Conservation (phyloP, 306 rosid species). For the Cicer bijugum region DNA sequence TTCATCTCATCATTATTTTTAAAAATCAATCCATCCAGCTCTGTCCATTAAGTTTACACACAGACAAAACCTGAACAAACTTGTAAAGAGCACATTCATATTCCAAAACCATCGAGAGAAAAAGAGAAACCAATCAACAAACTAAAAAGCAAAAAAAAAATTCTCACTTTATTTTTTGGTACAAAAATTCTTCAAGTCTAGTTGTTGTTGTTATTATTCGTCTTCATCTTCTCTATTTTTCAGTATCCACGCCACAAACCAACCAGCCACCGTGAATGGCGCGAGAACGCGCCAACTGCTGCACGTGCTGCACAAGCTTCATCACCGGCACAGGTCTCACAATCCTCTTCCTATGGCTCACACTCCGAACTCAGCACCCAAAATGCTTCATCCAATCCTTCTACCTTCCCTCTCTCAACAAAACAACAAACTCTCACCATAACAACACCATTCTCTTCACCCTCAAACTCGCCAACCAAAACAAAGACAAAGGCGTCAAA, state of each 20-base stretch:
- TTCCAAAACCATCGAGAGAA: constrained; percentile 1
- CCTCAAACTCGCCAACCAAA: constrained; percentile 51
- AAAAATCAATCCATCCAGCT: background rate
- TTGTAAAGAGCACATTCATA: background rate
- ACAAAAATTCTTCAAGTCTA: background rate
- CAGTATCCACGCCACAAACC: background rate
- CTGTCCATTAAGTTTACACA: background rate
- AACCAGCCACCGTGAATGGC: constrained; percentile 12
- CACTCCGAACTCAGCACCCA: constrained; percentile 60
- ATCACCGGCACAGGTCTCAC: constrained; percentile 37
- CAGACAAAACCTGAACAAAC: background rate
- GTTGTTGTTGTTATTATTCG: background rate
- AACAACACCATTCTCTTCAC: constrained; percentile 46
- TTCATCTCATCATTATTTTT: background rate
- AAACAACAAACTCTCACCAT: background rate
- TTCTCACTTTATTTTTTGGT: background rate
- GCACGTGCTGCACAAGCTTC: constrained; percentile 39
- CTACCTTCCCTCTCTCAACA: constrained; percentile 63
- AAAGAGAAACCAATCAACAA: background rate
- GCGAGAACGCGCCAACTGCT: background rate
- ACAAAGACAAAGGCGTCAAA: constrained; percentile 67
- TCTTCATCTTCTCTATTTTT: background rate
- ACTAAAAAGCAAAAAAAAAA: background rate
- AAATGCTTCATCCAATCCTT: constrained; percentile 53
- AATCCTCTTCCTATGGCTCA: constrained; percentile 48